Percentiles rank a stretch among this genome's conserved stretches.
Conservation (phyloP, 495 filamentous ascomycete genomes). For the Tuber microsphaerosporum region DNA sequence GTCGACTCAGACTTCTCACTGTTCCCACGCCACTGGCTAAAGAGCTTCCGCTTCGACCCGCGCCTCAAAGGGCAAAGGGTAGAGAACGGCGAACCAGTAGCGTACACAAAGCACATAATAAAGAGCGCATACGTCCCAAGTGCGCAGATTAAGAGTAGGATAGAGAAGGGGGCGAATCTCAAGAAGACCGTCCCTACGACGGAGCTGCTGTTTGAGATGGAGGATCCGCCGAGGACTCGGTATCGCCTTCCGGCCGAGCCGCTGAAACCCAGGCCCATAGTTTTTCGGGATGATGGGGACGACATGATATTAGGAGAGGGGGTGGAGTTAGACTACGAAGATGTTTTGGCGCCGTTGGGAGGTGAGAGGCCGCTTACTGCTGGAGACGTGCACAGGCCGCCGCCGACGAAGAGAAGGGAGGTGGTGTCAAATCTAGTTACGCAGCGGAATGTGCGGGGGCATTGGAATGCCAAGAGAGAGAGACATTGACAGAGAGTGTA, state of each 20-base stretch:
- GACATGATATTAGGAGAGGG: background rate
- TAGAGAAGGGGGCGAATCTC: conserved; percentile 44
- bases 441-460: background rate
- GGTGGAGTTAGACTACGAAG: background rate
- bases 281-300: background rate
- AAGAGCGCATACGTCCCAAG: conserved; percentile 77
- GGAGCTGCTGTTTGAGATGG: background rate
- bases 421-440: background rate
- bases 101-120: conserved; percentile 76
- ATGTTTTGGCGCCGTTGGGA: background rate
- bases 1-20: conserved; percentile 69
- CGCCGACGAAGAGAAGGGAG: background rate
- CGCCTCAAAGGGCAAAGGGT: conserved; percentile 68
- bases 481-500: background rate
- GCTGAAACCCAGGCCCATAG: background rate
- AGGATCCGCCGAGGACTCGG: background rate
- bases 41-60: conserved; percentile 84
- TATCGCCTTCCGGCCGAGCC: background rate
- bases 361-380: background rate
- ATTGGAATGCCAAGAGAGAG: background rate
- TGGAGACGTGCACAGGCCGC: background rate
- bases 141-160: conserved; percentile 73
- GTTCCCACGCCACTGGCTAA: conserved; percentile 87
- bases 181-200: conserved; percentile 41
- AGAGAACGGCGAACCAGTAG: conserved; percentile 76